A percentile compares a stretch with the other conserved stretches of the same genome.
Conservation (phyloP, 1,139 yeast species). For the Yamadazyma oceani region DNA sequence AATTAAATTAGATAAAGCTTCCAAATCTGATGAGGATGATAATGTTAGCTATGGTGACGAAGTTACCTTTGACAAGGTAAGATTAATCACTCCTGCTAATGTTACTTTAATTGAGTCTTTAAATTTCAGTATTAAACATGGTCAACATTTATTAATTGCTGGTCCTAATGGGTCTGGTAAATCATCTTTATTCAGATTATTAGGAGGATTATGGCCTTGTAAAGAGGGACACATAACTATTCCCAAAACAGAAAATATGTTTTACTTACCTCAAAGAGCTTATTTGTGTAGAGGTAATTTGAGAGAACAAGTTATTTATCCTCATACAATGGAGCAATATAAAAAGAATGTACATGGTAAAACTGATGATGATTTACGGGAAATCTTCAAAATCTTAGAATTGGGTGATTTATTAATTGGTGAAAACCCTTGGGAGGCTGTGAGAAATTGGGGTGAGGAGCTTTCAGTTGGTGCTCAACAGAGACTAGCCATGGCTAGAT, state of each 20-base stretch:
- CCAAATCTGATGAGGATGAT: slow-evolving; percentile 23
- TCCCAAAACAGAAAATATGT: slow-evolving; percentile 70
- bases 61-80: slow-evolving; percentile 70
- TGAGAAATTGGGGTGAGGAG: slow-evolving; percentile 86
- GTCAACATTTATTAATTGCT: slow-evolving; percentile 83
- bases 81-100: slow-evolving; percentile 81
- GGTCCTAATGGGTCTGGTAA: slow-evolving; percentile 98
- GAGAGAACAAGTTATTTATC: slow-evolving; percentile 87
- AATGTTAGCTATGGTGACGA: slow-evolving; percentile 50
- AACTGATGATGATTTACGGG: slow-evolving; percentile 62
- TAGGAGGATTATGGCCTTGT: slow-evolving; percentile 95
- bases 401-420: slow-evolving; percentile 52
- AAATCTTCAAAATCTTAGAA: slow-evolving; percentile 60
- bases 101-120: slow-evolving; percentile 69
- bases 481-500: slow-evolving; percentile 88
- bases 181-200: slow-evolving; percentile 82
- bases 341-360: slow-evolving; percentile 38
- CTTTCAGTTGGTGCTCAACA: slow-evolving; percentile 92
- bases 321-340: slow-evolving; percentile 66
- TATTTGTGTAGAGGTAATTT: slow-evolving; percentile 74
- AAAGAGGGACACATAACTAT: slow-evolving; percentile 60
- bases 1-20: slow-evolving; percentile 34
- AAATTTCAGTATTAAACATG: slow-evolving; percentile 71
- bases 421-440: slow-evolving; percentile 55
- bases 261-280: slow-evolving; percentile 91